Conservation (phyloP, 352 stramenopile genomes). For the Phytophthora rubi region DNA sequence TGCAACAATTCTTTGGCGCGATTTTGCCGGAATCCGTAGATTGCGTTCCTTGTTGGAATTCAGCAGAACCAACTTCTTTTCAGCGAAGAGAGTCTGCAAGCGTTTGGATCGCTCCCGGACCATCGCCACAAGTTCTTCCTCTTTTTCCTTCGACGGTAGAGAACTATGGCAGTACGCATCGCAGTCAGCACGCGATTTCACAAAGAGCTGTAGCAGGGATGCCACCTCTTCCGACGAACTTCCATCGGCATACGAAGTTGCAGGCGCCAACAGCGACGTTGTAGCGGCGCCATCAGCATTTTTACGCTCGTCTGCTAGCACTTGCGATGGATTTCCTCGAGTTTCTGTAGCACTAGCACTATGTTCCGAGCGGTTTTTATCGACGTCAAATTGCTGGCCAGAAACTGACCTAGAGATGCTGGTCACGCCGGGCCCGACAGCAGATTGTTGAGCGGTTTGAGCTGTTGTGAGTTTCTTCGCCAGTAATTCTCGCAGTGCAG, state of each 20-base stretch:
- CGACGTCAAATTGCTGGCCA: slow-evolving; percentile 33
- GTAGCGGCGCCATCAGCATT: slow-evolving; percentile 18
- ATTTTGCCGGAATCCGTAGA: slow-evolving; percentile 80
- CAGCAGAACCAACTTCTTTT: slow-evolving; percentile 76
- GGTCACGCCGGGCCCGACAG: slow-evolving; percentile 6
- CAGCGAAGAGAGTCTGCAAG: slow-evolving; percentile 66
- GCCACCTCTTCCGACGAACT: slow-evolving; percentile 51
- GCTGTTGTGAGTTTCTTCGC: slow-evolving; percentile 51
- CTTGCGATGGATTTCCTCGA: slow-evolving; percentile 20
- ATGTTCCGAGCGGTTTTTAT: slow-evolving; percentile 25
- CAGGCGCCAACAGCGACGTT: slow-evolving; percentile 5
- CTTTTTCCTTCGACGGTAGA: slow-evolving; percentile 65
- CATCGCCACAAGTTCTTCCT: slow-evolving; percentile 83
- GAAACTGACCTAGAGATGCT: slow-evolving; percentile 32
- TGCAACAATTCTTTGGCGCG: slow-evolving; percentile 76
- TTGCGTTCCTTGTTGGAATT: slow-evolving; percentile 79
- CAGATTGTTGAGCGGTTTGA: slow-evolving; percentile 23
- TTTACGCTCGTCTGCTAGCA: slow-evolving; percentile 17
- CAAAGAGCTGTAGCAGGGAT: slow-evolving; percentile 71
- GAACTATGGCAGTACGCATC: slow-evolving; percentile 77
- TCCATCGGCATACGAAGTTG: slow-evolving; percentile 19
- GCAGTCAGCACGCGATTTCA: slow-evolving; percentile 69
- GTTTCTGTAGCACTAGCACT: slow-evolving; percentile 19
- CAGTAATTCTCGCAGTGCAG: slow-evolving; percentile 61
- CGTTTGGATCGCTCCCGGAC: slow-evolving; percentile 74